These are phyloP conservation scores for Fusarium fracticaudum DNA, from an alignment of 2,329 filamentous ascomycete species.

Conservation along the genomic window DNA sequence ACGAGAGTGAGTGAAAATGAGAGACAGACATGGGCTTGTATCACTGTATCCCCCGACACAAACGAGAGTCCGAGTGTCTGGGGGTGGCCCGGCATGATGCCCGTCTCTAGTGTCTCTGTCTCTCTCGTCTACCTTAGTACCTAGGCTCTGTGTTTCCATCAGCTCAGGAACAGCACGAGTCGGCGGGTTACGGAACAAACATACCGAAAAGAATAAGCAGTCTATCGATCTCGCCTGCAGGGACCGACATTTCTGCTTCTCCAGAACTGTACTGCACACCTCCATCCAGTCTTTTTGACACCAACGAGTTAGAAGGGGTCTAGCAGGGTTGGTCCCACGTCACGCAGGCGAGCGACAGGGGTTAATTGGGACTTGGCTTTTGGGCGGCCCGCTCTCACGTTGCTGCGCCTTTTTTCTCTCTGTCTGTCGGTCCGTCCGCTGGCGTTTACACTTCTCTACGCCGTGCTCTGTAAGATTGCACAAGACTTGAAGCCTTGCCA, in stretches of 20 bases:
- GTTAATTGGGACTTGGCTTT: slow-evolving; percentile 22
- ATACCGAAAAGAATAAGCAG: slow-evolving; percentile 12
- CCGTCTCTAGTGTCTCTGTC: not conserved
- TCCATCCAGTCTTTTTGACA: not conserved
- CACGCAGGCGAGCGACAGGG: slow-evolving; percentile 9
- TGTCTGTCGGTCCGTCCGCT: not conserved
- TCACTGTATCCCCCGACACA: not conserved
- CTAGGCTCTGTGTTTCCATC: not conserved
- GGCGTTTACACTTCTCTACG: not conserved
- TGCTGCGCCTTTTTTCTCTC: slow-evolving; percentile 11
- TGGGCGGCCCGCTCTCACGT: slow-evolving; percentile 6
- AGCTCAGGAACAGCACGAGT: slow-evolving; percentile 1
- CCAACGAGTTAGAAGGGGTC: not conserved
- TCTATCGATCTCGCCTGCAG: slow-evolving; percentile 26
- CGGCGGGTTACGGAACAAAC: slow-evolving; percentile 29
- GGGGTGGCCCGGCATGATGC: slow-evolving; percentile 6
- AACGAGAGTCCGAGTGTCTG: slow-evolving; percentile 9
- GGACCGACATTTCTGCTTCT: not conserved
- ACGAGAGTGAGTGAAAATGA: not conserved
- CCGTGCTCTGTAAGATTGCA: not conserved
- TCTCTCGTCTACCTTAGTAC: not conserved
- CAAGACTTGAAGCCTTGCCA: not conserved
- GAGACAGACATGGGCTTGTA: slow-evolving; percentile 19
- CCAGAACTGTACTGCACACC: not conserved
- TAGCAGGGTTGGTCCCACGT: slow-evolving; percentile 7